phyloP scores from a whole-genome alignment of 106 monocot species.

The Xerophyta viscosa region DNA sequence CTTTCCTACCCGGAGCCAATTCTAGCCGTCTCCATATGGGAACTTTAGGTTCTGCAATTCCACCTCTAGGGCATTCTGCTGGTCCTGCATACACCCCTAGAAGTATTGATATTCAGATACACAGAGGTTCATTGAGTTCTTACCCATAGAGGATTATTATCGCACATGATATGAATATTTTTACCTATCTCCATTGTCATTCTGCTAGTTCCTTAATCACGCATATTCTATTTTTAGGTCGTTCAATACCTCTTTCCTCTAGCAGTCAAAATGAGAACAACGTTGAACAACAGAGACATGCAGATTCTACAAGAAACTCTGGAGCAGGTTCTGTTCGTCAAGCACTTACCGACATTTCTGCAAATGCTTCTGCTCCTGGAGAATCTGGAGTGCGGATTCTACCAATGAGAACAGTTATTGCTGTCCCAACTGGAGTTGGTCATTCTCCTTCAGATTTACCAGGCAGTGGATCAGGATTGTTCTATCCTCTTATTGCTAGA shows the following conservation, averaged over 20 bases:
- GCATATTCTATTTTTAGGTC: constrained; percentile 25
- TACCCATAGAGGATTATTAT: not conserved
- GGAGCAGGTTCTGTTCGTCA: constrained; percentile 15
- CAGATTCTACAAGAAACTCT: constrained; percentile 31
- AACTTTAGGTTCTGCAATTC: constrained; percentile 25
- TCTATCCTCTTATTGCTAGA: constrained; percentile 63
- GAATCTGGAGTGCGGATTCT: constrained; percentile 51
- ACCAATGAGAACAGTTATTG: constrained; percentile 67
- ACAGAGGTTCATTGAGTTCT: constrained; percentile 44
- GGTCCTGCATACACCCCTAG: constrained; percentile 46
- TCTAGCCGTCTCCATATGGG: constrained; percentile 30
- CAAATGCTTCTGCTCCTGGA: constrained; percentile 24
- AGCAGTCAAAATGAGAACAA: constrained; percentile 18
- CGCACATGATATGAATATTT: too few relatives aligned
- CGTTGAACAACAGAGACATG: constrained; percentile 24
- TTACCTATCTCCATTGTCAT: too few relatives aligned
- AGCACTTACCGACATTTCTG: constrained; percentile 18
- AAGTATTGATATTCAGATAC: constrained; percentile 84
- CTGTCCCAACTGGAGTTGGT: constrained; percentile 49
- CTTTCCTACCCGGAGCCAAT: constrained; percentile 41
- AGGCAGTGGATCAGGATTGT: constrained; percentile 22
- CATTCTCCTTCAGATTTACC: constrained; percentile 34
- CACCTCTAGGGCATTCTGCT: constrained; percentile 16
- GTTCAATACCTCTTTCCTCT: constrained; percentile 26
- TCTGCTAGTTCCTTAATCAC: not conserved